Evolutionary conservation across 345 rosid species (phyloP).

Genomic region (Salix dunnii): DNA sequence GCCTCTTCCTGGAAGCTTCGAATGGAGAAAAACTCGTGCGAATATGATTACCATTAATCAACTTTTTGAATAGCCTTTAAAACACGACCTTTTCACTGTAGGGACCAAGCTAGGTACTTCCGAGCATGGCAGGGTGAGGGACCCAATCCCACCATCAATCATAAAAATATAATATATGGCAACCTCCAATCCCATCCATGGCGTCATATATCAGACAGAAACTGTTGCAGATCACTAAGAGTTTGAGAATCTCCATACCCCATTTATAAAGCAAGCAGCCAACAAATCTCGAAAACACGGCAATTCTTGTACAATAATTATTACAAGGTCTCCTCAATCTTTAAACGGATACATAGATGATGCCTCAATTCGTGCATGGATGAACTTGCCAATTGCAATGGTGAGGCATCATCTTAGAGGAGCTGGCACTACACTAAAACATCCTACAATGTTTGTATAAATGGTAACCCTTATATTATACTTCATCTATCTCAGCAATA

Average conservation of each 20-base stretch:
- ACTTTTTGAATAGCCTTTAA: no score
- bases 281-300: not conserved
- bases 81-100: no score
- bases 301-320: not conserved
- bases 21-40: no score
- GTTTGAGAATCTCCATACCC: not conserved
- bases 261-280: not conserved
- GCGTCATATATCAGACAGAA: constrained; percentile 18
- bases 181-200: constrained; percentile 10
- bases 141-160: constrained; percentile 21
- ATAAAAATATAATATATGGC: not conserved
- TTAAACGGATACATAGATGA: not conserved
- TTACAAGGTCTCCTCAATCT: not conserved
- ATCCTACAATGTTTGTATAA: no score
- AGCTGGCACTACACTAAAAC: not conserved
- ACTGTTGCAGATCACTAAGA: not conserved
- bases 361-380: constrained; percentile 4
- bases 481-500: not conserved
- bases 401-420: not conserved
- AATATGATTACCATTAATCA: no score
- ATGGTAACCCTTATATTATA: not conserved
- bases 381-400: not conserved
- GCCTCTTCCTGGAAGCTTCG: no score
- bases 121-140: constrained; percentile 17
- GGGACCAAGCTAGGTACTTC: no score